Evolutionary conservation across 805 yeast species (phyloP), one percentile per base, ranked within the genome.

Genomic region (Kuraishia ogatae): DNA sequence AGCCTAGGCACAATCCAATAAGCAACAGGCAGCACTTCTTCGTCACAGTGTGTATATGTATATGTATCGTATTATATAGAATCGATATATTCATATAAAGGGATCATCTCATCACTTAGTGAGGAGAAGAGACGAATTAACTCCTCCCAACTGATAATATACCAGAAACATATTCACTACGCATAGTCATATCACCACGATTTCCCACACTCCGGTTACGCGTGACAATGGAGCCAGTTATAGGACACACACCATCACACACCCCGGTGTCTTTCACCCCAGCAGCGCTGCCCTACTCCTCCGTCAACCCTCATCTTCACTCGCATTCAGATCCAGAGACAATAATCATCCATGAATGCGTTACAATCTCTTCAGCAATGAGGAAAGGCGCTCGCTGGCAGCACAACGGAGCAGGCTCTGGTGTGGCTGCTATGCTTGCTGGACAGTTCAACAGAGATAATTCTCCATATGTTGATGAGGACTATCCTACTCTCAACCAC

Each of bases 281-380:
- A 4, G 48, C 52, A 21, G n/a, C 17, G 35, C 3, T 26, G 29
- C 29, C 29, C 5, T 26, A 11, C 28, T 7, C 23, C 11, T 21
- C 28, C 11, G 15, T 28, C 23, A n/a, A 11, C 22, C 28, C 23
- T 17, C n/a, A 35, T 15, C 4, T 15, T 15, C 13, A 35, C 43
- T 35, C 43, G n/a, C 43, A 35, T 35, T 35, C 43, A 7, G 92
- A 89, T 68, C 88, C 96, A 15, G 79, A 86, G 55, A 87, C 96
- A 1, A 82, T 93, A 61, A 87, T 90, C 60, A 84, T 90, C 58
- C 87, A 88, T 65, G 98, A 94, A 72, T 90, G 97, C 68, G 87
- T 89, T 64, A 78, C 85, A 56, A 80, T 94, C 53, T 82, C 93
- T 20, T 85, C 96, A 20, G 91, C 94, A 22, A 90, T 94, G 96